These are phyloP conservation scores for Paramarasmius palmivorus DNA, from an alignment of 1,284 basidiomycete species.

Conservation along the genomic window DNA sequence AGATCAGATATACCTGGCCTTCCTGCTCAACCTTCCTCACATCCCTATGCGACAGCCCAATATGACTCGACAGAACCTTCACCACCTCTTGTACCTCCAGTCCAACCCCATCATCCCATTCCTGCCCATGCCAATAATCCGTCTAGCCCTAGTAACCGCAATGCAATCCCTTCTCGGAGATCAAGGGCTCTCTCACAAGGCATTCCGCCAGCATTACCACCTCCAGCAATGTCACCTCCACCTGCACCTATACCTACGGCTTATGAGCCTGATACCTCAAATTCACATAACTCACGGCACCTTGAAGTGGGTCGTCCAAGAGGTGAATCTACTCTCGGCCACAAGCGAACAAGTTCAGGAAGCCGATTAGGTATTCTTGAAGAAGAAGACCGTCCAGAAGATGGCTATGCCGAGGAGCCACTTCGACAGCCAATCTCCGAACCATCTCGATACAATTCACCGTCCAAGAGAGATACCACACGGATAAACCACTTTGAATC, in stretches of 20 bases:
- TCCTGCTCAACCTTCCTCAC: conserved; percentile 15
- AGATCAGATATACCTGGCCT: conserved; percentile 25
- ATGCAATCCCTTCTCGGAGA: conserved; percentile 29
- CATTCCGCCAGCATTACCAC: conserved; percentile 66
- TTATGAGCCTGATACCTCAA: conserved; percentile 29
- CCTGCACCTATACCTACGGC: conserved; percentile 49
- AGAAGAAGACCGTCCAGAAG: conserved; percentile 47
- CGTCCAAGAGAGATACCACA: conserved; percentile 25
- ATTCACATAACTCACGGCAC: conserved; percentile 25
- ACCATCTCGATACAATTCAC: conserved; percentile 16
- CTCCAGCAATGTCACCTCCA: conserved; percentile 62
- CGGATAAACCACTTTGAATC: conserved; percentile 50
- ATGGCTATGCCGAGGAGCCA: conserved; percentile 32
- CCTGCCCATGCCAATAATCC: conserved; percentile 23
- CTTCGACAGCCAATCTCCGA: conserved; percentile 8
- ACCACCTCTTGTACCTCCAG: conserved; percentile 21
- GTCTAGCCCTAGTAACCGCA: conserved; percentile 2
- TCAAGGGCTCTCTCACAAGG: conserved; percentile 52
- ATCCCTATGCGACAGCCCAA: conserved; percentile 34
- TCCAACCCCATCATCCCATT: conserved; percentile 21
- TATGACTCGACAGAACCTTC: conserved; percentile 33
- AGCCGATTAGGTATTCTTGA: conserved; percentile 57
- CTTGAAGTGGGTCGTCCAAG: conserved; percentile 43
- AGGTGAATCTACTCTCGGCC: conserved; percentile 46
- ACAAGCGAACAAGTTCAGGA: conserved; percentile 57